Conservation (phyloP, 768 basidiomycete species). For the Dentipellis fragilis region DNA sequence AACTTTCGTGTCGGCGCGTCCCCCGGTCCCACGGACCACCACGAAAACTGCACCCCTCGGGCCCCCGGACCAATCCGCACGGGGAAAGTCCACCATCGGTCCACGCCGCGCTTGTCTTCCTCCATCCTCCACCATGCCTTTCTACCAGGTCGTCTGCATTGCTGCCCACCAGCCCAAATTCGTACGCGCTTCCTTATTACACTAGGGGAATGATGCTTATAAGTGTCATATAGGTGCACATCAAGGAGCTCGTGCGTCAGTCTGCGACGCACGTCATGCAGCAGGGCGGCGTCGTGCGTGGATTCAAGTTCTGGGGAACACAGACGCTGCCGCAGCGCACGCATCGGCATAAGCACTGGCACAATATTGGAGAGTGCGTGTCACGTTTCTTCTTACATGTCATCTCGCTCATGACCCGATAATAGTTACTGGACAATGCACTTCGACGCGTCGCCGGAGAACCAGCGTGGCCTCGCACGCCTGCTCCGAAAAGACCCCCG, state of each 20-base stretch:
- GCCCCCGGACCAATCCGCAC: background rate
- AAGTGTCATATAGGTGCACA: constrained; percentile 48
- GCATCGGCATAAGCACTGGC: constrained; percentile 47
- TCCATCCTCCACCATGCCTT: constrained; percentile 50
- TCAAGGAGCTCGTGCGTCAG: constrained; percentile 64
- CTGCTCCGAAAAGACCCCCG: constrained; percentile 72
- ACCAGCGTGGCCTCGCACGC: constrained; percentile 50
- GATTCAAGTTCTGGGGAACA: constrained; percentile 67
- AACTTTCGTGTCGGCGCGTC: background rate
- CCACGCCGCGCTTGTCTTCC: background rate
- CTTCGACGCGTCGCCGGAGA: constrained; percentile 77
- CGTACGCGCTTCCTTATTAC: constrained; percentile 30
- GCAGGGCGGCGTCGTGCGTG: constrained; percentile 74
- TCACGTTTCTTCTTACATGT: background rate
- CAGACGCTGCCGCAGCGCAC: constrained; percentile 65
- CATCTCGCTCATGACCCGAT: constrained; percentile 2
- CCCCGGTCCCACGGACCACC: background rate
- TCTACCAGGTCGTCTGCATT: constrained; percentile 84
- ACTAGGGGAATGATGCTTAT: background rate
- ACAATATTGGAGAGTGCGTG: constrained; percentile 69
- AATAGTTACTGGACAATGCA: constrained; percentile 83
- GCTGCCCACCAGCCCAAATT: constrained; percentile 67
- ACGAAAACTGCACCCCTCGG: background rate
- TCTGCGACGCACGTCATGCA: constrained; percentile 65
- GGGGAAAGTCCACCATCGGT: background rate